Conservation (phyloP, 2,329 filamentous ascomycete genomes). For the Nectriaceae sp. region DNA sequence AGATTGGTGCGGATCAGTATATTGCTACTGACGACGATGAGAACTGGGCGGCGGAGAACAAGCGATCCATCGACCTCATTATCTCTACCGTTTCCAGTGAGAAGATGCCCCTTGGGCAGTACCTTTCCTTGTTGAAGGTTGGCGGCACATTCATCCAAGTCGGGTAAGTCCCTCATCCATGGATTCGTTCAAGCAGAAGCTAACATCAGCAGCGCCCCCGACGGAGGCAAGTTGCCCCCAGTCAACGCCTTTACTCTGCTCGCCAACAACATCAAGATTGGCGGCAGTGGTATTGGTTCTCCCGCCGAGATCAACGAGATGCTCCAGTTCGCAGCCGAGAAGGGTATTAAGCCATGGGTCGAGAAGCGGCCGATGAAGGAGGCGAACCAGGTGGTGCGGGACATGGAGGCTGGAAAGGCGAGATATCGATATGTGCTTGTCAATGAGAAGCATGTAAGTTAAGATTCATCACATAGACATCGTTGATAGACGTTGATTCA, state of each 20-base stretch:
- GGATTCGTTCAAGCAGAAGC: too few species aligned
- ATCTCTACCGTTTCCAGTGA: constrained; percentile 55
- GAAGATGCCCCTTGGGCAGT: constrained; percentile 61
- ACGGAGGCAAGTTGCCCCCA: constrained; percentile 25
- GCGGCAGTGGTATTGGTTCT: constrained; percentile 49
- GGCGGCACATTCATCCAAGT: constrained; percentile 67
- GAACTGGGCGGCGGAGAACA: constrained; percentile 55
- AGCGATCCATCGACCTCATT: constrained; percentile 56
- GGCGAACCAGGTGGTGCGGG: constrained; percentile 55
- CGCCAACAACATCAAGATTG: constrained; percentile 39
- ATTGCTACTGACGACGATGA: constrained; percentile 46
- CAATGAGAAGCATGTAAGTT: constrained; percentile 37
- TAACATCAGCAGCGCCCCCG: constrained; percentile 33
- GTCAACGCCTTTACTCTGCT: constrained; percentile 27
- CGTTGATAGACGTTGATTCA: too few species aligned
- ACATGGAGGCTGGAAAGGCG: constrained; percentile 56
- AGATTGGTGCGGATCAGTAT: constrained; percentile 57
- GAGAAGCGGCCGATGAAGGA: constrained; percentile 55
- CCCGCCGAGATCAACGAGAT: constrained; percentile 60
- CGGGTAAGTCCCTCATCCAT: constrained; percentile 50
- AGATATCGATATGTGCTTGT: constrained; percentile 49
- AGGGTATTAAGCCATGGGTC: constrained; percentile 59
- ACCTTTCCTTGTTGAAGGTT: constrained; percentile 59
- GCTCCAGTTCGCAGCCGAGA: constrained; percentile 58
- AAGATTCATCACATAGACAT: too few species aligned